A percentile compares a stretch with the other conserved stretches of the same genome.
Conservation (phyloP, 306 rosid species). For the Datisca glomerata region DNA sequence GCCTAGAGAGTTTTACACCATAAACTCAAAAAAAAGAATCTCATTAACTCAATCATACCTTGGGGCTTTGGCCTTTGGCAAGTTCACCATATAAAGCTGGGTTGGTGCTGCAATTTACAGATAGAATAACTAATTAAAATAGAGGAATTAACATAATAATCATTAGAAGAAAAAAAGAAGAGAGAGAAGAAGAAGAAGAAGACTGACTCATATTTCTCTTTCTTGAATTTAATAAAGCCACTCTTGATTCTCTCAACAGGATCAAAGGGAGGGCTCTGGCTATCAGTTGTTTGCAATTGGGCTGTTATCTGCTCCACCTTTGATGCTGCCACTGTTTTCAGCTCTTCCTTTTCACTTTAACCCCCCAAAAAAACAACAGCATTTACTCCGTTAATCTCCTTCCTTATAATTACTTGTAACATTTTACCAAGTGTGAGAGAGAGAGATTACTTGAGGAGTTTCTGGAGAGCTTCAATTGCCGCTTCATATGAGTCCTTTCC, state of each 20-base stretch:
- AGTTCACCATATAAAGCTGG: constrained; percentile 82
- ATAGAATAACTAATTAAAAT: constrained; percentile 5
- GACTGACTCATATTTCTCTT: constrained; percentile 86
- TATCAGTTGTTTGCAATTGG: constrained; percentile 28
- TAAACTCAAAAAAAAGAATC: no score
- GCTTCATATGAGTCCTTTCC: constrained; percentile 69
- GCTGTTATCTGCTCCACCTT: constrained; percentile 79
- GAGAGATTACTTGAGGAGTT: constrained; percentile 49
- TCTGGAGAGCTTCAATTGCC: constrained; percentile 73
- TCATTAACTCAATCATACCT: constrained; percentile 52
- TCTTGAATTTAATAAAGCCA: constrained; percentile 78
- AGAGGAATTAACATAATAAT: no score
- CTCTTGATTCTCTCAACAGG: constrained; percentile 72
- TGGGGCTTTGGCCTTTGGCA: constrained; percentile 89
- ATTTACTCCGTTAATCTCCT: background rate
- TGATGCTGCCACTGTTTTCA: constrained; percentile 57
- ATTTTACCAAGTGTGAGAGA: background rate
- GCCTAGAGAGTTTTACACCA: no score
- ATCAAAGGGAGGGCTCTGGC: constrained; percentile 23
- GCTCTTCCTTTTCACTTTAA: constrained; percentile 56
- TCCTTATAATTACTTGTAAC: background rate
- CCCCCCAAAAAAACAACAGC: background rate
- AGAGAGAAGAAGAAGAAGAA: background rate
- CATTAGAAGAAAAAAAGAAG: background rate
- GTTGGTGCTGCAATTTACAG: constrained; percentile 32